phyloP scores from a whole-genome alignment of 2,329 filamentous ascomycete species.

The Apiospora phragmitis region DNA sequence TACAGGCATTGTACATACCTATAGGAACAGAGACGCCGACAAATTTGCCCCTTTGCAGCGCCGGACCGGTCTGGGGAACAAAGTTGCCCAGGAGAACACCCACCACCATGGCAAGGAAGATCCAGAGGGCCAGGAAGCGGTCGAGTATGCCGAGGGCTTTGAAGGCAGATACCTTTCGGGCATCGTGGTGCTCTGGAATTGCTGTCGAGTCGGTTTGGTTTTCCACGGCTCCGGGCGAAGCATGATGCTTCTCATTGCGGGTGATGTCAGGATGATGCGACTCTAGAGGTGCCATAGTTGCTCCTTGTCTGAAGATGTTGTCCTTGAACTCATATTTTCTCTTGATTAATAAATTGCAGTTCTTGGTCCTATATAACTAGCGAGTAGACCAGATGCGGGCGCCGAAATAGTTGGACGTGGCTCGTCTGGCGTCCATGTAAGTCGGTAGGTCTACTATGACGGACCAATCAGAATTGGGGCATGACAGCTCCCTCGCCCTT shows the following conservation, averaged over 20 bases:
- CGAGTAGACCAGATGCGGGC: neutral
- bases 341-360: neutral
- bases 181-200: neutral
- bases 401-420: neutral
- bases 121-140: constrained; percentile 69
- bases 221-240: constrained; percentile 9
- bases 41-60: constrained; percentile 70
- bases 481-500: neutral
- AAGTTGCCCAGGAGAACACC: constrained; percentile 79
- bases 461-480: neutral
- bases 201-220: neutral
- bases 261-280: neutral
- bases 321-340: neutral
- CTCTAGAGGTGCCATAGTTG: neutral
- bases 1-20: constrained; percentile 17
- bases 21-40: constrained; percentile 49
- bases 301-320: neutral
- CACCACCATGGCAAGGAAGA: constrained; percentile 74
- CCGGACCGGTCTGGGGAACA: constrained; percentile 59
- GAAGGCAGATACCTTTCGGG: constrained; percentile 43
- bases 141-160: constrained; percentile 61
- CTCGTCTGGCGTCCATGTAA: neutral
- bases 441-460: neutral
- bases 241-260: neutral
- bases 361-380: neutral